Evolutionary conservation across 2,329 filamentous ascomycete species (phyloP).

Genomic region (Neodidymelliopsis sp.): DNA sequence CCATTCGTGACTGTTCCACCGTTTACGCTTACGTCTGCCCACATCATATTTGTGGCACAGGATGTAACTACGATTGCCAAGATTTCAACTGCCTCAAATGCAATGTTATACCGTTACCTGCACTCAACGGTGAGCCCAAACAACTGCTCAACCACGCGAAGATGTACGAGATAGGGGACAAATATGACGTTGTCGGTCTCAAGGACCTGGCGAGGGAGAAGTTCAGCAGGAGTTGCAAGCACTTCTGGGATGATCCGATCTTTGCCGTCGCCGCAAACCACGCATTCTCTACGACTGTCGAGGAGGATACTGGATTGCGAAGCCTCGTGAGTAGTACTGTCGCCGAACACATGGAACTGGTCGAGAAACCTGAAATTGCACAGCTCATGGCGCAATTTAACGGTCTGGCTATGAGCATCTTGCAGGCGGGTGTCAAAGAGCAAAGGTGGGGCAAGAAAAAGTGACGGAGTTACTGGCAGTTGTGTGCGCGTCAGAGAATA

Average conservation of each 20-base stretch:
- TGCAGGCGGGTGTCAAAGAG: slow-evolving; percentile 3
- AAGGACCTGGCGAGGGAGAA: slow-evolving; percentile 20
- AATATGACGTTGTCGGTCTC: slow-evolving; percentile 19
- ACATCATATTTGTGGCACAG: neutral
- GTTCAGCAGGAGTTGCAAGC: slow-evolving; percentile 8
- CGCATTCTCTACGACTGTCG: slow-evolving; percentile 33
- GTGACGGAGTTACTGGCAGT: too few relatives aligned
- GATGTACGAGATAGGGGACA: slow-evolving; percentile 25
- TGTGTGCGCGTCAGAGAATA: too few relatives aligned
- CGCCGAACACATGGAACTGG: slow-evolving; percentile 22
- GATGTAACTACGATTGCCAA: neutral
- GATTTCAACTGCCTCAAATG: neutral
- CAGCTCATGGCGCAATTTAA: slow-evolving; percentile 7
- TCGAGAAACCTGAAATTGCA: slow-evolving; percentile 3
- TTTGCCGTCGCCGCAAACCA: slow-evolving; percentile 35
- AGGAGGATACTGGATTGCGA: slow-evolving; percentile 38
- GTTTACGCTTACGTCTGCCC: too few relatives aligned
- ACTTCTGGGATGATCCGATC: slow-evolving; percentile 23
- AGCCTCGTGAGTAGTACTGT: slow-evolving; percentile 35
- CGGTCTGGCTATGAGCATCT: neutral
- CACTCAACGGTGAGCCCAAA: neutral
- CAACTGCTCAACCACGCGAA: slow-evolving; percentile 4
- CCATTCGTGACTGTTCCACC: too few relatives aligned
- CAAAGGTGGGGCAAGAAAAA: neutral
- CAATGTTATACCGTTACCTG: neutral